Evolutionary conservation across 768 basidiomycete genomes (phyloP).

Genomic region (Holtermanniella nyarrowii): DNA sequence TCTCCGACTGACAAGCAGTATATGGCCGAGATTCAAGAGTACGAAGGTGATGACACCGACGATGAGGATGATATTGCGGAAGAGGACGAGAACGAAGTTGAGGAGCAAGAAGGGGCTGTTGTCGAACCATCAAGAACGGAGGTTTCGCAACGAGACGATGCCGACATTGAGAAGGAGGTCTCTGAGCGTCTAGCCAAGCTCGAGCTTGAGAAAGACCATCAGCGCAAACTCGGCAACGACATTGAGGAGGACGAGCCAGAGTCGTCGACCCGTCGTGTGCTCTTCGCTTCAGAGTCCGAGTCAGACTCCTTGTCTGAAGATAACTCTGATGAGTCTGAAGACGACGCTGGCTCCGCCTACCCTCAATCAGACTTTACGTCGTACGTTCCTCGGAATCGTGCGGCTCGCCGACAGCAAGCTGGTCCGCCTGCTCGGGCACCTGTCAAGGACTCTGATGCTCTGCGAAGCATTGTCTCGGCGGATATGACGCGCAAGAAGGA

Average conservation of each 20-base stretch:
- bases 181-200: conserved; percentile 20
- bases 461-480: conserved; percentile 4
- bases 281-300: conserved; percentile 14
- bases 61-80: conserved; percentile 31
- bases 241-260: conserved; percentile 4
- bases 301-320: conserved; percentile 11
- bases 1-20: conserved; percentile 22
- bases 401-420: conserved; percentile 2
- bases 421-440: not conserved
- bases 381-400: conserved; percentile 12
- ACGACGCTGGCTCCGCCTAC: not conserved
- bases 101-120: conserved; percentile 2
- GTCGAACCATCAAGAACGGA: not conserved
- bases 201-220: conserved; percentile 19
- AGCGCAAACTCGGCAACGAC: conserved; percentile 21
- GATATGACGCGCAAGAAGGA: conserved; percentile 8
- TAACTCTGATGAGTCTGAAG: conserved; percentile 8
- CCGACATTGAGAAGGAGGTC: conserved; percentile 3
- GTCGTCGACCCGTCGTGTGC: conserved; percentile 2
- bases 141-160: not conserved
- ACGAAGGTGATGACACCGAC: conserved; percentile 24
- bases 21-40: conserved; percentile 23
- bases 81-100: conserved; percentile 15
- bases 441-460: not conserved
- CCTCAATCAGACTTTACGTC: conserved; percentile 28